phyloP scores from a whole-genome alignment of 805 yeast species.

The Yarrowia sp. region DNA sequence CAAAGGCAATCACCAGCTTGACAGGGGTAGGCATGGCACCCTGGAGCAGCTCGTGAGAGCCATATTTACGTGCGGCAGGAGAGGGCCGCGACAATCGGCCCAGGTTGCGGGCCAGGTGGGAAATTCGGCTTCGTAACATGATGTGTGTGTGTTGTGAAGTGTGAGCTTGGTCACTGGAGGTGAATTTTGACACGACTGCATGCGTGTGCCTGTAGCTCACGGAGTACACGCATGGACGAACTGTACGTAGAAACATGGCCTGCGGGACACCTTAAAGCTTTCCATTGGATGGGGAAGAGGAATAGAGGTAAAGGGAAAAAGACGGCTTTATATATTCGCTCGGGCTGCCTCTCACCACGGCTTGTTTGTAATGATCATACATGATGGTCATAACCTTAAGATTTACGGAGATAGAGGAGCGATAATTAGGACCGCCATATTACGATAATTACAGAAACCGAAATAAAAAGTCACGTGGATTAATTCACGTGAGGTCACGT shows the following conservation, averaged over 20 bases:
- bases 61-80: neutral
- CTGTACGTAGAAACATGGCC: neutral
- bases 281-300: neutral
- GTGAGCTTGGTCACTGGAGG: neutral
- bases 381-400: neutral
- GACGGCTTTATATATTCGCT: neutral
- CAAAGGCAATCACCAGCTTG: constrained; percentile 21
- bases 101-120: neutral
- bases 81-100: neutral
- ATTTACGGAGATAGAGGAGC: too few relatives aligned
- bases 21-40: constrained; percentile 18
- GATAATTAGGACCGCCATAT: too few relatives aligned
- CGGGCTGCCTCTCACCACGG: too few relatives aligned
- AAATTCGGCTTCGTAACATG: constrained; percentile 14
- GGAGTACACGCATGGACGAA: too few relatives aligned
- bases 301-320: neutral
- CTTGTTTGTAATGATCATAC: too few relatives aligned
- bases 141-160: neutral
- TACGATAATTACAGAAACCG: too few relatives aligned
- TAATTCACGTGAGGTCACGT: too few relatives aligned
- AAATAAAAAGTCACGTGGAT: neutral
- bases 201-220: neutral
- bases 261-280: neutral
- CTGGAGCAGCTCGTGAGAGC: neutral
- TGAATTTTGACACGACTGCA: neutral